phyloP scores from a whole-genome alignment of 768 basidiomycete genomes.

The Flagelloscypha sp. region DNA sequence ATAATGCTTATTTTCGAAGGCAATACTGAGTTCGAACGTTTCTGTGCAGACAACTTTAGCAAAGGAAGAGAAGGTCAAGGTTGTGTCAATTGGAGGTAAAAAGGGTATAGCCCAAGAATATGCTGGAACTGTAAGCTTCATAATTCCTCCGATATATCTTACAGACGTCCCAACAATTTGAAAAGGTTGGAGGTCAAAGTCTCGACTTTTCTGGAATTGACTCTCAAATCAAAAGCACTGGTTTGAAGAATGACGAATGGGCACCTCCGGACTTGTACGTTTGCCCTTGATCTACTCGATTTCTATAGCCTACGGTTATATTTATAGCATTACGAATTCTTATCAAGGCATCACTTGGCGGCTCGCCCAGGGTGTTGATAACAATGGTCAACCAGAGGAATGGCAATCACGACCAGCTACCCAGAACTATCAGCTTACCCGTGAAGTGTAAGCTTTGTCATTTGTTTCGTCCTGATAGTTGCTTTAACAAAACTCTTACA shows the following conservation, averaged over 20 bases:
- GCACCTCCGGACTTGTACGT: conserved; percentile 49
- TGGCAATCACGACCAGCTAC: too few relatives aligned
- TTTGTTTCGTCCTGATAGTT: too few relatives aligned
- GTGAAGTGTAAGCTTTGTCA: too few relatives aligned
- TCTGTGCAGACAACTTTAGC: conserved; percentile 47
- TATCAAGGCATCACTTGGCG: conserved; percentile 58
- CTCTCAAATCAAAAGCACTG: conserved; percentile 49
- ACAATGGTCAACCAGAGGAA: conserved; percentile 45
- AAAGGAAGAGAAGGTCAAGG: conserved; percentile 48
- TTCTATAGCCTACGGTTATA: conserved; percentile 1
- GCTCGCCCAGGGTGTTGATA: conserved; percentile 48
- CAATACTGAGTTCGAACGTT: conserved; percentile 26
- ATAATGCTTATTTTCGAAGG: conserved; percentile 14
- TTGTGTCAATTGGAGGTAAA: conserved; percentile 47
- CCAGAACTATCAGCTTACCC: too few relatives aligned
- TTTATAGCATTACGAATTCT: conserved; percentile 33
- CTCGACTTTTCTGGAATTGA: conserved; percentile 51
- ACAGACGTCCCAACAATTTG: too few relatives aligned
- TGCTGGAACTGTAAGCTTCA: conserved; percentile 48
- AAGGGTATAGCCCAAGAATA: conserved; percentile 41
- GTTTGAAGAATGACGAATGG: conserved; percentile 44
- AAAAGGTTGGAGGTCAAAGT: conserved; percentile 59
- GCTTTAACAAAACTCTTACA: too few relatives aligned
- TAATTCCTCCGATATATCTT: too few relatives aligned
- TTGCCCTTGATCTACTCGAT: neutral